Percentiles rank a stretch among this genome's conserved stretches.
Evolutionary conservation across 495 filamentous ascomycete species (phyloP).

Genomic region (Lasiosphaeria miniovina): DNA sequence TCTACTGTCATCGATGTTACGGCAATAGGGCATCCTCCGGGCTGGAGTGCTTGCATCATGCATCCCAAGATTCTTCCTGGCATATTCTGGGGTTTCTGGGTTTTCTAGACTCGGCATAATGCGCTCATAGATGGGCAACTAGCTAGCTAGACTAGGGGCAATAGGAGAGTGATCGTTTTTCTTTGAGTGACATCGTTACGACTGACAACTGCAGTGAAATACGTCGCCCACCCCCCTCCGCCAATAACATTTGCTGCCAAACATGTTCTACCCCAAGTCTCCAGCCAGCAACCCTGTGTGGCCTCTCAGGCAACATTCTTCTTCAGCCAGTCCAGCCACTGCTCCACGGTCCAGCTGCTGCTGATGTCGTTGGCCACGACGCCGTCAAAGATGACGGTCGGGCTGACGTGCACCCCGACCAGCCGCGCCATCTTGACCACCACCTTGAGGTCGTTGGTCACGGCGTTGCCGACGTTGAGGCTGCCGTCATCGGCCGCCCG

Average conservation of each 20-base stretch:
- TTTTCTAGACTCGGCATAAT: conserved; percentile 6
- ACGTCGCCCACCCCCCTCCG: too few relatives aligned
- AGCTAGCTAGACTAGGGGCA: not conserved
- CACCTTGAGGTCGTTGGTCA: conserved; percentile 81
- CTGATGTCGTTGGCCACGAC: conserved; percentile 75
- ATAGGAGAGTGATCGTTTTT: conserved; percentile 1
- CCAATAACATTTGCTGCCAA: too few relatives aligned
- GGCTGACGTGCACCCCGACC: conserved; percentile 81
- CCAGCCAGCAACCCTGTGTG: too few relatives aligned
- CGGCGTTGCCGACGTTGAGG: conserved; percentile 72
- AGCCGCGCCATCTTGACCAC: conserved; percentile 77
- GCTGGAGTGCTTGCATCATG: not conserved
- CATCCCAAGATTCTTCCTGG: not conserved
- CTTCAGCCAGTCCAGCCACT: conserved; percentile 83
- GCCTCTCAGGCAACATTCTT: conserved; percentile 63
- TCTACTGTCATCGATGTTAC: not conserved
- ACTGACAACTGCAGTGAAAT: too few relatives aligned
- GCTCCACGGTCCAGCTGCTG: conserved; percentile 69
- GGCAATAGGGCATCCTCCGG: conserved; percentile 4
- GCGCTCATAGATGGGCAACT: not conserved
- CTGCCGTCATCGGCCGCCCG: conserved; percentile 58
- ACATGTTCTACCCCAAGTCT: too few relatives aligned
- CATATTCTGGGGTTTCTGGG: not conserved
- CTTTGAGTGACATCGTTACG: not conserved
- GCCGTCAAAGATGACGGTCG: conserved; percentile 85